Evolutionary conservation across 208 protist species (phyloP).

Genomic region (Leishmania lainsoni): DNA sequence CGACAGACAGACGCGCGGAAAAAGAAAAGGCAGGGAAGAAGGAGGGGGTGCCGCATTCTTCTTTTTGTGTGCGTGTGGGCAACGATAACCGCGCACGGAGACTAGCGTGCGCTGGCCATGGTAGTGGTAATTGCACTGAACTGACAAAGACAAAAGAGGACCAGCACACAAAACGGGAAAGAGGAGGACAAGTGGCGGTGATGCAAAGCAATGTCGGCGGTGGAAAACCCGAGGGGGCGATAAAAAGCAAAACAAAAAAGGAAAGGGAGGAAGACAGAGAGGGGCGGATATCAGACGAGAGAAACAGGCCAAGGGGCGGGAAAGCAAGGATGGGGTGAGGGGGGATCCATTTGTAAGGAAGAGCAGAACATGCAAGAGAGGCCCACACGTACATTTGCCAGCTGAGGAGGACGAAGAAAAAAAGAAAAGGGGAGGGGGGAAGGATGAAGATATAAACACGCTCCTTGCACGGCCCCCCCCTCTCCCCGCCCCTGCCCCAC

Average conservation of each 20-base stretch:
- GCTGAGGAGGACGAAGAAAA: slow-evolving; percentile 9
- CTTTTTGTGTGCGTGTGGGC: neutral
- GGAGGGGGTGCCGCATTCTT: neutral
- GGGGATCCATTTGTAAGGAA: neutral
- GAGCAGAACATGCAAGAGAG: neutral
- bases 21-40: neutral
- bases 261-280: neutral
- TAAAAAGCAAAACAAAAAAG: neutral
- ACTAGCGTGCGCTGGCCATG: neutral
- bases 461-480: neutral
- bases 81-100: neutral
- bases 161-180: neutral
- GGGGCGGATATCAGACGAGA: neutral
- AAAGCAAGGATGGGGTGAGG: neutral
- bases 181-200: neutral
- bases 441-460: neutral
- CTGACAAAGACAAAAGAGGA: neutral
- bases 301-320: neutral
- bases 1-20: neutral
- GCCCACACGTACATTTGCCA: neutral
- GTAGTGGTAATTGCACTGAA: neutral
- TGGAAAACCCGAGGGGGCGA: neutral
- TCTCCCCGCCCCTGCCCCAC: neutral
- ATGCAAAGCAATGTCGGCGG: neutral
- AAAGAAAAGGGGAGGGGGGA: slow-evolving; percentile 2